These are phyloP conservation scores for Penicillium simplicissimum DNA, from an alignment of 495 filamentous ascomycete species.

Conservation along the genomic window DNA sequence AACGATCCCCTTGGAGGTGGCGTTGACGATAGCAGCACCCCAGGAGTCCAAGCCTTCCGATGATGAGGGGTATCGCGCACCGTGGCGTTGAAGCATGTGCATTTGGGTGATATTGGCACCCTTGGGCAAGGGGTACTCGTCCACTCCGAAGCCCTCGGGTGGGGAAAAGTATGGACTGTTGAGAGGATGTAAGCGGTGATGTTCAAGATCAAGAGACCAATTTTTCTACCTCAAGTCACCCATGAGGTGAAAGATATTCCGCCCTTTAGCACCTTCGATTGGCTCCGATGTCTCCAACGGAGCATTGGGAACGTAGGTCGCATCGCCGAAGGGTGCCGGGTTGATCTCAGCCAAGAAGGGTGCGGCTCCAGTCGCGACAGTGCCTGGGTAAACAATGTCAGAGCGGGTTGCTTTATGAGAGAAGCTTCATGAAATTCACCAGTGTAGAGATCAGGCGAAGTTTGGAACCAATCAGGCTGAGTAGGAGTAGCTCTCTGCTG, in stretches of 20 bases:
- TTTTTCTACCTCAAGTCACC: conserved; percentile 41
- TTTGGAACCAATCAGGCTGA: conserved; percentile 27
- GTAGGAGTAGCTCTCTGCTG: conserved; percentile 10
- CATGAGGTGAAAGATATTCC: conserved; percentile 58
- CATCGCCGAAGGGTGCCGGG: conserved; percentile 48
- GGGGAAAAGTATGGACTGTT: conserved; percentile 26
- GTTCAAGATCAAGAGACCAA: not conserved
- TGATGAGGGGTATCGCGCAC: conserved; percentile 43
- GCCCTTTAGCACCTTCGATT: conserved; percentile 49
- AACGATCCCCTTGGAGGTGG: conserved; percentile 22
- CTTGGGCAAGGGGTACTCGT: conserved; percentile 55
- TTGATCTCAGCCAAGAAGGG: conserved; percentile 60
- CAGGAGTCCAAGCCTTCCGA: conserved; percentile 30
- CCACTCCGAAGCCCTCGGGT: conserved; percentile 52
- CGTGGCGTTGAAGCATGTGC: conserved; percentile 49
- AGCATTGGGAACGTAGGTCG: conserved; percentile 53
- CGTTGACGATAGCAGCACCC: conserved; percentile 35
- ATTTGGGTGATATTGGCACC: conserved; percentile 57
- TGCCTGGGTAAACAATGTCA: conserved; percentile 37
- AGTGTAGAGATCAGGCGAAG: conserved; percentile 19
- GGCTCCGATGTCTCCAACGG: conserved; percentile 60
- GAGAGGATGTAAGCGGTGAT: not conserved
- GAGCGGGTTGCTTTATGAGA: not conserved
- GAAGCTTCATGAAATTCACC: not conserved
- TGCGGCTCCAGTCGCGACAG: conserved; percentile 56